Evolutionary conservation across 352 stramenopile species (phyloP).

Genomic region (Globisporangium spiculum): DNA sequence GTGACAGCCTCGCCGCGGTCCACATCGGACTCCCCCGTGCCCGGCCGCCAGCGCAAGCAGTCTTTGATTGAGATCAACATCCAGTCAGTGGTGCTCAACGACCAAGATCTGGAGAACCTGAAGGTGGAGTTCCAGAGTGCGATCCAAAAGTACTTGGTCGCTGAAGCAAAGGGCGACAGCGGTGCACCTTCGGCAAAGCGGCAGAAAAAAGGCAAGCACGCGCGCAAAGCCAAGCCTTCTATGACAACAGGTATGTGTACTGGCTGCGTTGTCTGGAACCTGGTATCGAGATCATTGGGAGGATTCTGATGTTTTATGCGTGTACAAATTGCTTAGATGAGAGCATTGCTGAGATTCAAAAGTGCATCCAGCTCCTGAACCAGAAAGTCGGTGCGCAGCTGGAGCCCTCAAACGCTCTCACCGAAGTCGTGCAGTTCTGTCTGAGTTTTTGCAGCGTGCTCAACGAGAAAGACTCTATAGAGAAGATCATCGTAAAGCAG

Average conservation of each 20-base stretch:
- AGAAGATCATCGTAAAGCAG: slow-evolving; percentile 23
- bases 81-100: slow-evolving; percentile 30
- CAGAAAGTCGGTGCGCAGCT: slow-evolving; percentile 36
- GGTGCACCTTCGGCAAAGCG: slow-evolving; percentile 41
- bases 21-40: slow-evolving; percentile 24
- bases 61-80: slow-evolving; percentile 22
- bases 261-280: slow-evolving; percentile 8
- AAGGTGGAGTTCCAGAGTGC: slow-evolving; percentile 39
- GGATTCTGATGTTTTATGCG: slow-evolving; percentile 1
- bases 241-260: slow-evolving; percentile 6
- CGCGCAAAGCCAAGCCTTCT: slow-evolving; percentile 21
- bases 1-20: slow-evolving; percentile 2
- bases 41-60: slow-evolving; percentile 5
- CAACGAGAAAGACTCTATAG: slow-evolving; percentile 38
- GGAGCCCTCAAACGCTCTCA: slow-evolving; percentile 23
- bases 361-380: slow-evolving; percentile 37
- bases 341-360: slow-evolving; percentile 33
- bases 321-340: slow-evolving; percentile 17
- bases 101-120: slow-evolving; percentile 37
- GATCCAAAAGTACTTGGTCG: slow-evolving; percentile 31
- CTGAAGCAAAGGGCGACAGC: slow-evolving; percentile 21
- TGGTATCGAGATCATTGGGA: slow-evolving; percentile 1
- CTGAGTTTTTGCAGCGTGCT: slow-evolving; percentile 38
- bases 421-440: slow-evolving; percentile 45
- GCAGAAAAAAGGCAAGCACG: slow-evolving; percentile 65